Base-by-base conservation (phyloP, 176 grass and related monocot genomes). In the Rhynchospora pubera region DNA sequence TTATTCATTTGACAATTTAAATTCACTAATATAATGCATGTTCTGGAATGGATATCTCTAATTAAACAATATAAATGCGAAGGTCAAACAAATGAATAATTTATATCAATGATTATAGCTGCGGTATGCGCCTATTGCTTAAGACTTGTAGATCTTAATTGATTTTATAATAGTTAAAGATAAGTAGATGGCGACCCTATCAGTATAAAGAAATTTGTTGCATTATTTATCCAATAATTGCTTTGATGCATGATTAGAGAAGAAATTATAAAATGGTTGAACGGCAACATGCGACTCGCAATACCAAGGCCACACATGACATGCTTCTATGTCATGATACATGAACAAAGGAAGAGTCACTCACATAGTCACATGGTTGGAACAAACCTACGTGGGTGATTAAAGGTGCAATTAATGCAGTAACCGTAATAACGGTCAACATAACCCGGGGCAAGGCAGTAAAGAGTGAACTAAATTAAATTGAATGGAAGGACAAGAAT, bases 381-480 rank as follows among this genome's bases (percentile, higher is more conserved):
- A 74, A 74, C n/a, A 0, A 15, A 16, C 15, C 5, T 14, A 15
- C 11, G 71, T 32, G 57, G 22, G 78, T 12, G 32, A 80, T 59
- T 21, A 46, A 80, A 80, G 78, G 57, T 45, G 58, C 57, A 80
- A 14, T 80, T 43, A 63, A 63, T 80, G 78, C 12, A 9, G 78
- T 45, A 80, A 80, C 68, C 63, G 52, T 11, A 77, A 77, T 62
- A 77, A 77, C 66, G 71, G 57, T 84, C 53, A 64, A 34, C 1
- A 18, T 7, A 18, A 44, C 11, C 46, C 52, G 21, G 18, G 60
- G 65, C 14, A 80, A 11, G 60, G 65, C 14, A 80, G 12, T 47
- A 80, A 80, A 46, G 57, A 77, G 77, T 59, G 39, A 62, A 46
- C 56, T 23, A 12, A 34, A 79, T 34, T 73, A 12, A 73, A 50